A percentile compares a stretch with the other conserved stretches of the same genome.
Conservation (phyloP, 192 early-diverging fungal genomes). For the Coemansia sp. region DNA sequence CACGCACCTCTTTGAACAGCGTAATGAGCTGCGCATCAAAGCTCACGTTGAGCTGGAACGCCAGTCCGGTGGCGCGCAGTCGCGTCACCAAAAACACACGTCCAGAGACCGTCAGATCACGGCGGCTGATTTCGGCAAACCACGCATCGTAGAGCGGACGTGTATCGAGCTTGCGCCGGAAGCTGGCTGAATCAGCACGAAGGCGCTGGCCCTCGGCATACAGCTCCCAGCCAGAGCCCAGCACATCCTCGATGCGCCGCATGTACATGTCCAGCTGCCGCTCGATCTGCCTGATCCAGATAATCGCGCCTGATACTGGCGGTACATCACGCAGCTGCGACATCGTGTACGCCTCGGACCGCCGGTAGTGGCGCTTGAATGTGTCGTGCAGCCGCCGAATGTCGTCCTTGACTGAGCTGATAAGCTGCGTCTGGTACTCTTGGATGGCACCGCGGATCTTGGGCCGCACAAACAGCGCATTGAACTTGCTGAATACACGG, state of each 20-base stretch:
- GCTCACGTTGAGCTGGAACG: constrained; percentile 82
- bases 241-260: constrained; percentile 95
- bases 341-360: constrained; percentile 87
- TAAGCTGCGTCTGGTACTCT: constrained; percentile 98
- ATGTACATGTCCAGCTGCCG: constrained; percentile 93
- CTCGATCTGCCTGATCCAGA: constrained; percentile 98
- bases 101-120: constrained; percentile 81
- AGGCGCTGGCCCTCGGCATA: constrained; percentile 97
- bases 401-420: constrained; percentile 98
- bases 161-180: constrained; percentile 94
- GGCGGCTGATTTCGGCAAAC: constrained; percentile 79
- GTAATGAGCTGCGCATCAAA: constrained; percentile 95
- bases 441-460: constrained; percentile 99
- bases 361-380: constrained; percentile 87
- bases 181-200: constrained; percentile 80
- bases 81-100: constrained; percentile 87
- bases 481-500: constrained; percentile 99
- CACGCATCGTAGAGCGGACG: constrained; percentile 88
- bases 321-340: constrained; percentile 91
- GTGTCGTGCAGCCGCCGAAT: constrained; percentile 93
- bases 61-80: constrained; percentile 70
- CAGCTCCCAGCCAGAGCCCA: constrained; percentile 95
- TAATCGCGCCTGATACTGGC: constrained; percentile 88
- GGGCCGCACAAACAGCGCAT: constrained; percentile 97
- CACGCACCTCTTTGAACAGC: constrained; percentile 98